Conservation (phyloP, 306 rosid genomes). For the Delonix regia region DNA sequence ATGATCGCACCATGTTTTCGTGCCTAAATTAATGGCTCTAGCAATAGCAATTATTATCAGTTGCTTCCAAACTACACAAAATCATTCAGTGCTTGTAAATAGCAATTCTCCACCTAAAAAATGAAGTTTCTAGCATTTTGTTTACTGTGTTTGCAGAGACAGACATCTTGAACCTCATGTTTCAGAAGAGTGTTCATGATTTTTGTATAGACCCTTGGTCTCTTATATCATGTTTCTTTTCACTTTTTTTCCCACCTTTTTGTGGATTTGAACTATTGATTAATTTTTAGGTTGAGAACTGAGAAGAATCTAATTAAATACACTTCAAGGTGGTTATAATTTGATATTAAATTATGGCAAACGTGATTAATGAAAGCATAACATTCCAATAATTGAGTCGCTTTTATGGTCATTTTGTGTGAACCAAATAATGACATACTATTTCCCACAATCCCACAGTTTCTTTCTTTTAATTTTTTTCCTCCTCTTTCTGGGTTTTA, state of each 20-base stretch:
- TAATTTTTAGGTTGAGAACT: not conserved
- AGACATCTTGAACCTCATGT: not conserved
- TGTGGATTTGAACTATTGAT: not conserved
- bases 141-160: not conserved
- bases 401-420: conserved; percentile 9
- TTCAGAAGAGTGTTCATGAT: not conserved
- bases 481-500: not conserved
- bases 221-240: not conserved
- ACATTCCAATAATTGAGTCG: conserved; percentile 21
- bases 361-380: conserved; percentile 31
- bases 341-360: conserved; percentile 33
- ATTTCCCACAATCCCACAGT: not conserved
- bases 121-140: not conserved
- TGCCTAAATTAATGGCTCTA: conserved; percentile 28
- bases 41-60: conserved; percentile 35
- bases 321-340: conserved; percentile 30
- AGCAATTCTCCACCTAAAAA: conserved; percentile 14
- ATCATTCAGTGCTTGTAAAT: not conserved
- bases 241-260: not conserved
- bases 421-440: conserved; percentile 11
- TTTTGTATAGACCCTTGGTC: not conserved
- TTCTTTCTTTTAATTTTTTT: not conserved
- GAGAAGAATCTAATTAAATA: not conserved
- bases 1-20: conserved; percentile 41
- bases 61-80: conserved; percentile 53